Evolutionary conservation across 768 basidiomycete genomes (phyloP), one percentile per base, ranked within the genome.

Genomic region (Omphalotus guepiniiformis): DNA sequence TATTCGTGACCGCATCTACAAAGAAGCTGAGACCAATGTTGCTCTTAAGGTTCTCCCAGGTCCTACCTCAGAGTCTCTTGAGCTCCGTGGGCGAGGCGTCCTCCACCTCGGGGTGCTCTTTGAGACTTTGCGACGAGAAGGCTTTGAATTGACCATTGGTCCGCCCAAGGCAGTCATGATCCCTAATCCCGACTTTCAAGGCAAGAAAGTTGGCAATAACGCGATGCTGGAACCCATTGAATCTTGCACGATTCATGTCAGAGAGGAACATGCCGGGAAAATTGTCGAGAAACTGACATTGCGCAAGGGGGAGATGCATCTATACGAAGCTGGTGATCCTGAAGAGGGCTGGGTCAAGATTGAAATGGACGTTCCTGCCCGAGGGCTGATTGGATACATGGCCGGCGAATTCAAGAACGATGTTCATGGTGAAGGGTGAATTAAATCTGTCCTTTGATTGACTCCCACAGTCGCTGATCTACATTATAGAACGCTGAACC

Each of bases 261-360:
- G 63, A 50, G 75, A 77, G 47, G 66, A 74, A 44, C 74, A 73
- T 49, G 73, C 75, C 0, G 70, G 73, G 1, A 61, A 63, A 6
- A 73, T 77, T 4, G 70, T 77, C 22, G 72, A 75, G 61, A 75
- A 75, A 55, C 58, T 76, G 36, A 76, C 72, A n/a, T 69, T 74
- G 68, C 60, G 74, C 11, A 75, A 75, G 49, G 74, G 71, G 0
- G 70, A 71, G 46, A 74, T 77, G 71, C 58, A 63, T 42, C 69
- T 64, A 48, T 77, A 75, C 47, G 73, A 75, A 9, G 55, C 65
- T 16, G 73, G 73, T 39, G 74, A 74, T 30, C 53, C 54, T n/a
- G 52, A 50, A 9, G 53, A 52, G 39, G 74, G 73, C 8, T 75
- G 68, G 68, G 67, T 73, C 6, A 67, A 63, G 41, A 68, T 75